Evolutionary conservation across 805 yeast genomes (phyloP).

Genomic region (Metschnikowia shivogae): DNA sequence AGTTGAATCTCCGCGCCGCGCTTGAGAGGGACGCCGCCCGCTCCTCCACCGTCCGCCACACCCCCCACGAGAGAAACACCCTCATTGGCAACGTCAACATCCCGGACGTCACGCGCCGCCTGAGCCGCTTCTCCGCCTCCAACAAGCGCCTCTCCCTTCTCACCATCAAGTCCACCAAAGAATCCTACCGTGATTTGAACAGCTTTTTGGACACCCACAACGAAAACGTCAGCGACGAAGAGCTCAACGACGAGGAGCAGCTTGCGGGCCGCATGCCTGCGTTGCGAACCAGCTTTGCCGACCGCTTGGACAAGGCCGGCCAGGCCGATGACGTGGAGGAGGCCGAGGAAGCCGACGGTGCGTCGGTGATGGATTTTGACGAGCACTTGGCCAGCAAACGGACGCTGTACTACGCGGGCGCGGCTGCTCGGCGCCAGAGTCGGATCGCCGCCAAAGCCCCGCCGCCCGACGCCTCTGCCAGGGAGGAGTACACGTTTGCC

Average conservation of each 20-base stretch:
- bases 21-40: slow-evolving; percentile 4
- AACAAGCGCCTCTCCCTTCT: slow-evolving; percentile 69
- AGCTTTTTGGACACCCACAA: slow-evolving; percentile 28
- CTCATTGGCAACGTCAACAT: slow-evolving; percentile 58
- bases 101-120: slow-evolving; percentile 68
- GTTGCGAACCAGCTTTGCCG: slow-evolving; percentile 42
- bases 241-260: slow-evolving; percentile 21
- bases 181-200: slow-evolving; percentile 58
- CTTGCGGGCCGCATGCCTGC: slow-evolving; percentile 13
- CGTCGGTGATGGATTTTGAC: slow-evolving; percentile 38
- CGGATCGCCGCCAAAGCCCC: no score
- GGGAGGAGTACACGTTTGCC: slow-evolving; percentile 16
- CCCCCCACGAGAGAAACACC: slow-evolving; percentile 39
- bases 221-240: slow-evolving; percentile 19
- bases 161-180: slow-evolving; percentile 65
- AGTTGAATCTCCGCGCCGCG: slow-evolving; percentile 25
- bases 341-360: slow-evolving; percentile 33
- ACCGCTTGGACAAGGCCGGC: slow-evolving; percentile 37
- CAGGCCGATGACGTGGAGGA: slow-evolving; percentile 21
- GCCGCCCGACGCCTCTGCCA: not conserved
- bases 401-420: slow-evolving; percentile 34
- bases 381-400: slow-evolving; percentile 37
- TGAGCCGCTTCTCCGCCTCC: slow-evolving; percentile 56
- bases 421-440: slow-evolving; percentile 22
- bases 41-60: not conserved